phyloP scores from a whole-genome alignment of 139 green algal genomes.

The Picochlorum sp. region DNA sequence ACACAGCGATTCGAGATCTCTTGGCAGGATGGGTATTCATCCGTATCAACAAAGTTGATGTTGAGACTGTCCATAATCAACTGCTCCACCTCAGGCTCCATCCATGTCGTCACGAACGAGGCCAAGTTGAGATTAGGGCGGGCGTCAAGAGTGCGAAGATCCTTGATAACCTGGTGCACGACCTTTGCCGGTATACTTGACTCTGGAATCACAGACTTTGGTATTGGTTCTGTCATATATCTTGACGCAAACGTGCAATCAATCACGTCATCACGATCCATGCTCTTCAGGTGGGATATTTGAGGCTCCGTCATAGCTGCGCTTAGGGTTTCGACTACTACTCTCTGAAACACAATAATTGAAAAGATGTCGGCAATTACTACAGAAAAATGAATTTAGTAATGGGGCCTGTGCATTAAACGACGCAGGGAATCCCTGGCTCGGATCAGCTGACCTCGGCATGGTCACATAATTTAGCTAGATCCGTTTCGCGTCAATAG shows the following conservation, averaged over 20 bases:
- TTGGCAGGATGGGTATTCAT: constrained; percentile 2
- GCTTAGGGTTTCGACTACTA: too few relatives aligned
- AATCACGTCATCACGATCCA: background rate
- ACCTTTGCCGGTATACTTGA: background rate
- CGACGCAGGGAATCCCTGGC: too few relatives aligned
- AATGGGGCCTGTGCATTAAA: too few relatives aligned
- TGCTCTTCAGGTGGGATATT: background rate
- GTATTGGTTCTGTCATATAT: constrained; percentile 12
- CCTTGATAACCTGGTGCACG: constrained; percentile 2
- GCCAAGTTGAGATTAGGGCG: constrained; percentile 24
- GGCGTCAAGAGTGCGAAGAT: constrained; percentile 5
- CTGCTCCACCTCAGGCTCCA: constrained; percentile 27
- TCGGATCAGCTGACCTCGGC: too few relatives aligned
- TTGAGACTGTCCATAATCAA: constrained; percentile 19
- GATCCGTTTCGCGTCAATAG: too few relatives aligned
- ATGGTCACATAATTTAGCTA: too few relatives aligned
- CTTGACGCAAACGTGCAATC: constrained; percentile 24
- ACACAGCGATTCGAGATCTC: constrained; percentile 30
- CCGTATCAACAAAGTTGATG: constrained; percentile 22
- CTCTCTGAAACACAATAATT: too few relatives aligned
- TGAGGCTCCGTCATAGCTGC: background rate
- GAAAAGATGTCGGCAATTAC: too few relatives aligned
- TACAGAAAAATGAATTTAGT: too few relatives aligned
- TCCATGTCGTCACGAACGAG: constrained; percentile 35
- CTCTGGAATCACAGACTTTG: constrained; percentile 5